Percentiles rank a stretch among this genome's conserved stretches.
phyloP scores from a whole-genome alignment of 768 basidiomycete genomes.

The Rhodotorula diobovata region DNA sequence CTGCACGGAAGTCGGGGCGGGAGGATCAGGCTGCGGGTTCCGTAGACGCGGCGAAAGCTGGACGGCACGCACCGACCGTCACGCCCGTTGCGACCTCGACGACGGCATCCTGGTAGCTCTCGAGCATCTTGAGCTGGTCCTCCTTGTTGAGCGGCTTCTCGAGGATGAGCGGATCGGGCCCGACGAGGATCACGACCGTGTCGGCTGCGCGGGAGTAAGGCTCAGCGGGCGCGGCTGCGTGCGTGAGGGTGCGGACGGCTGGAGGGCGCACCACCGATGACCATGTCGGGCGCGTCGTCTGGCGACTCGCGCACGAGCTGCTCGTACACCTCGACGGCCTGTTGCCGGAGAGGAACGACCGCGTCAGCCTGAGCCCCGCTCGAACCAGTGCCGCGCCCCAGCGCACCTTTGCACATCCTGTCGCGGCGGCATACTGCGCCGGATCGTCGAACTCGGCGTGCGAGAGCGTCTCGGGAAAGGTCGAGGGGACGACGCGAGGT shows the following conservation, averaged over 20 bases:
- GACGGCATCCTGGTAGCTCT: slow-evolving; percentile 74
- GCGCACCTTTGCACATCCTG: slow-evolving; percentile 62
- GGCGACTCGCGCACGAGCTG: slow-evolving; percentile 63
- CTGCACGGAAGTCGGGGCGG: neutral
- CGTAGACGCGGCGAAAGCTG: neutral
- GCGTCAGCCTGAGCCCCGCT: neutral
- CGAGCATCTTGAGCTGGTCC: slow-evolving; percentile 81
- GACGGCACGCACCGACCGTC: slow-evolving; percentile 60
- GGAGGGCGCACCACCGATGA: slow-evolving; percentile 60
- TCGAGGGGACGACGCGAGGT: slow-evolving; percentile 69
- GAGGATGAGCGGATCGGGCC: slow-evolving; percentile 59
- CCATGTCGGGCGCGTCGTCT: slow-evolving; percentile 70
- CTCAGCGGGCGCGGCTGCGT: neutral
- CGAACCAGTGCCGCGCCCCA: neutral
- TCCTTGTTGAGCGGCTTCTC: slow-evolving; percentile 78
- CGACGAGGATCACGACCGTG: slow-evolving; percentile 79
- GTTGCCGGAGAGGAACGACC: neutral
- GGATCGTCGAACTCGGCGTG: slow-evolving; percentile 64
- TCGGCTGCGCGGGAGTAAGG: slow-evolving; percentile 60
- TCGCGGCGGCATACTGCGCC: slow-evolving; percentile 71
- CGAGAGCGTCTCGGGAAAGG: slow-evolving; percentile 73
- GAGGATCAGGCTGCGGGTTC: neutral
- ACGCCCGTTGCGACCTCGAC: slow-evolving; percentile 94
- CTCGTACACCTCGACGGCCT: slow-evolving; percentile 79
- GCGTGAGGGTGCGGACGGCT: neutral